A percentile compares a stretch with the other conserved stretches of the same genome.
Conservation (phyloP, 1,284 basidiomycete genomes). For the Ceratorhiza oryzae-sativae region DNA sequence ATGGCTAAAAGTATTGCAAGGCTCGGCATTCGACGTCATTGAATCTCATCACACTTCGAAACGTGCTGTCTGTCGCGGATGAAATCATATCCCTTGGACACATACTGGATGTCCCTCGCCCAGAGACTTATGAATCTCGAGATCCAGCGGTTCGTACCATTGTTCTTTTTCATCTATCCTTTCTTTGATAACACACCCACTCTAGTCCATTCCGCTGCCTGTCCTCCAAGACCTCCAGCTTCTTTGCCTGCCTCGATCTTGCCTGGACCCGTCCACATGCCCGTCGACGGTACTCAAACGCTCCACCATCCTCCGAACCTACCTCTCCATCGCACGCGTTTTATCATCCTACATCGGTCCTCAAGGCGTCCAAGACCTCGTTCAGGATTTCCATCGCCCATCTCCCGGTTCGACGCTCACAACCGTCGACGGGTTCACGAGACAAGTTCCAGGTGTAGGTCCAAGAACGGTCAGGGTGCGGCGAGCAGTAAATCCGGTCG, state of each 20-base stretch:
- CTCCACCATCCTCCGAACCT: background rate
- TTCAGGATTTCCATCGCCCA: conserved; percentile 14
- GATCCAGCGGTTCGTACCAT: background rate
- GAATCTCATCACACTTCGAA: conserved; percentile 10
- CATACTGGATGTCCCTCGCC: conserved; percentile 1
- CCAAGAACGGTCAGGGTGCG: background rate
- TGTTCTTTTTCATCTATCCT: background rate
- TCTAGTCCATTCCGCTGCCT: background rate
- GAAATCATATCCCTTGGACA: background rate
- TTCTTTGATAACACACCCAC: background rate
- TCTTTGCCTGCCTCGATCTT: background rate
- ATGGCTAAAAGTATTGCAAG: background rate
- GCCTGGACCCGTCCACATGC: background rate
- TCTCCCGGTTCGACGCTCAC: background rate
- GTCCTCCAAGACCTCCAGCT: background rate
- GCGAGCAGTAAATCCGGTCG: background rate
- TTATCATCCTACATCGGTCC: background rate
- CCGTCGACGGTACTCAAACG: background rate
- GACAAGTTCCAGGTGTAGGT: conserved; percentile 17
- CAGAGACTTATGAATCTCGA: background rate
- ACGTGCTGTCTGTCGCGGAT: conserved; percentile 8
- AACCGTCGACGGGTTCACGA: background rate
- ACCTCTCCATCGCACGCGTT: background rate
- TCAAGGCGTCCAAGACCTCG: conserved; percentile 1
- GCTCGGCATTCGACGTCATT: background rate